A percentile compares a stretch with the other conserved stretches of the same genome.
Evolutionary conservation across 106 monocot species (phyloP).

Genomic region (Dioscorea dumetorum): DNA sequence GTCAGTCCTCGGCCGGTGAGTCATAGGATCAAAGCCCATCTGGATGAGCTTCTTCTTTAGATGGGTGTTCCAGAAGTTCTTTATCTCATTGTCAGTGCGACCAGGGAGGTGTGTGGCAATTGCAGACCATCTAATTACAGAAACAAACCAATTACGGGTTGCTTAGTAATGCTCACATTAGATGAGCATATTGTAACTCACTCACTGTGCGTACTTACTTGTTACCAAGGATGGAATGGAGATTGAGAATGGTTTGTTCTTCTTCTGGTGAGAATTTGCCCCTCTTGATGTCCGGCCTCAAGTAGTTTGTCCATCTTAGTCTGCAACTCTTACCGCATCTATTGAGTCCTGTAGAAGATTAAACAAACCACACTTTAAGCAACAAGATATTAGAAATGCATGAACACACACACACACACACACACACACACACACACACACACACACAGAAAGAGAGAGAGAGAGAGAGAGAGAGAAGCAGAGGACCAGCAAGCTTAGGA

Average conservation of each 20-base stretch:
- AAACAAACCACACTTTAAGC: not conserved
- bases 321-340: constrained; percentile 72
- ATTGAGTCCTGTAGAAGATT: constrained; percentile 31
- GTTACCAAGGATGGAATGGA: constrained; percentile 56
- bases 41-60: constrained; percentile 90
- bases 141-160: not conserved
- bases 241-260: constrained; percentile 51
- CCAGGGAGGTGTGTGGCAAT: constrained; percentile 85
- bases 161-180: not conserved
- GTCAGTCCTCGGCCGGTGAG: constrained; percentile 76
- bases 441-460: not conserved
- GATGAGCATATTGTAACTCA: not conserved
- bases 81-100: constrained; percentile 89
- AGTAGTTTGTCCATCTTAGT: constrained; percentile 63
- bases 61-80: constrained; percentile 97
- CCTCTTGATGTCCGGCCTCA: constrained; percentile 65
- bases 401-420: too few relatives aligned
- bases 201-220: constrained; percentile 19
- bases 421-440: too few relatives aligned
- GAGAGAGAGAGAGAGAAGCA: constrained; percentile 4
- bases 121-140: constrained; percentile 61
- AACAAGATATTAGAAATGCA: not conserved
- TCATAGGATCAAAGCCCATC: constrained; percentile 92
- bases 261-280: constrained; percentile 60
- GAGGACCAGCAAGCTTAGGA: constrained; percentile 70